Percentiles rank a stretch among this genome's conserved stretches.
Conservation (phyloP, 2,329 filamentous ascomycete genomes). For the Fusarium newnesense region DNA sequence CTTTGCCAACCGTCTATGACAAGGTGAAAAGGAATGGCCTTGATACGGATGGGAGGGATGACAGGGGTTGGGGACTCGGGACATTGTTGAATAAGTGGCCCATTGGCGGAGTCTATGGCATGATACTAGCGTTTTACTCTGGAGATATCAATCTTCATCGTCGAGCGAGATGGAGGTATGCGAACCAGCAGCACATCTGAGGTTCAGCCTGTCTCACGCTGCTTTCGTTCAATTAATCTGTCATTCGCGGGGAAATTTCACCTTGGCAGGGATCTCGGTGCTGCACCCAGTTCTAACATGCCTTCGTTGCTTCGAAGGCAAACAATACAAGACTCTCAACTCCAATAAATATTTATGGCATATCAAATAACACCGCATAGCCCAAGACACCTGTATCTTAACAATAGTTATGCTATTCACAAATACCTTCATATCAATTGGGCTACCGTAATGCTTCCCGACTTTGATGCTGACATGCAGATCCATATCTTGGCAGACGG, state of each 20-base stretch:
- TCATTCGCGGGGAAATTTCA: background rate
- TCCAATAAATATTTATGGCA: no score
- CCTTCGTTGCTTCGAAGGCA: background rate
- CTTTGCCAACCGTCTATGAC: slow-evolving; percentile 71
- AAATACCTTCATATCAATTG: background rate
- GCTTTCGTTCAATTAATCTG: no score
- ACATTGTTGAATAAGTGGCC: slow-evolving; percentile 28
- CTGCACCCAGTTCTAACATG: background rate
- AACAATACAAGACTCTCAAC: background rate
- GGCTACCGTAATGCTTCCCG: rapidly evolving
- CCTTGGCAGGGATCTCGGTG: background rate
- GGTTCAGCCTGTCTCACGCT: rapidly evolving
- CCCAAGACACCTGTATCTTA: background rate
- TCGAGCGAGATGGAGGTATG: slow-evolving; percentile 19
- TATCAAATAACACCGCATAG: background rate
- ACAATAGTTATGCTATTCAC: no score
- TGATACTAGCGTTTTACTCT: slow-evolving; percentile 29
- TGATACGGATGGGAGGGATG: slow-evolving; percentile 2
- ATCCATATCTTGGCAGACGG: background rate
- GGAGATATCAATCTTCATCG: slow-evolving; percentile 33
- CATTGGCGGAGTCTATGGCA: slow-evolving; percentile 36
- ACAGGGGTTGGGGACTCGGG: background rate
- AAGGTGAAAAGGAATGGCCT: slow-evolving; percentile 68
- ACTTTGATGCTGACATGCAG: background rate
- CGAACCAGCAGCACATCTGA: background rate